These are phyloP conservation scores for Thalassiosira hispida DNA, from an alignment of 352 stramenopile genomes.

Conservation along the genomic window DNA sequence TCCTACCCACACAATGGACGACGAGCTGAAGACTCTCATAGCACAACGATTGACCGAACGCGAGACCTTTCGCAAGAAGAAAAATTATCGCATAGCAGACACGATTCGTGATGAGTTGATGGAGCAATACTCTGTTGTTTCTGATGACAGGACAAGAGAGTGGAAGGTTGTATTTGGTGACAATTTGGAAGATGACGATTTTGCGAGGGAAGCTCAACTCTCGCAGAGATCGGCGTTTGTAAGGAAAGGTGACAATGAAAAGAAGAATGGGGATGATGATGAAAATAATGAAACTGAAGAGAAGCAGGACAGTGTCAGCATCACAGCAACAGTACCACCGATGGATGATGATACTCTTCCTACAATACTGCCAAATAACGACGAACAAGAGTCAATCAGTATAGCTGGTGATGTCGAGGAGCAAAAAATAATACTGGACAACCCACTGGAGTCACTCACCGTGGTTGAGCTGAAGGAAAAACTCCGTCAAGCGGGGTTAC, in stretches of 20 bases:
- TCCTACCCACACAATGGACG: conserved; percentile 18
- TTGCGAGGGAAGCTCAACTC: neutral
- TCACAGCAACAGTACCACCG: neutral
- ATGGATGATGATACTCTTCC: neutral
- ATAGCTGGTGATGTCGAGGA: neutral
- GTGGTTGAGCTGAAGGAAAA: conserved; percentile 56
- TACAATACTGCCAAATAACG: neutral
- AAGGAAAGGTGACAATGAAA: neutral
- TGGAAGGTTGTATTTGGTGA: conserved; percentile 18
- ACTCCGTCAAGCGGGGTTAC: conserved; percentile 38
- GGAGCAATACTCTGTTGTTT: conserved; percentile 23
- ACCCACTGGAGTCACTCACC: conserved; percentile 44
- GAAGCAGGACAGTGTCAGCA: too few relatives aligned
- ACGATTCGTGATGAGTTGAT: conserved; percentile 52
- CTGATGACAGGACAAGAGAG: conserved; percentile 39
- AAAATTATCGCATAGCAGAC: conserved; percentile 58
- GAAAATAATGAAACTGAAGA: neutral
- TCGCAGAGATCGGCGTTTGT: conserved; percentile 20
- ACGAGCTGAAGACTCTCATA: conserved; percentile 4
- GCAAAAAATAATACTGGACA: neutral
- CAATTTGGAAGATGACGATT: conserved; percentile 10
- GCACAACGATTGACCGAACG: conserved; percentile 4
- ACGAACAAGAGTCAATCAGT: neutral
- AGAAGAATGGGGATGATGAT: neutral
- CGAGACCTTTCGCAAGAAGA: conserved; percentile 23